Conservation (phyloP, 306 rosid species). For the Gastrolobium bilobum region DNA sequence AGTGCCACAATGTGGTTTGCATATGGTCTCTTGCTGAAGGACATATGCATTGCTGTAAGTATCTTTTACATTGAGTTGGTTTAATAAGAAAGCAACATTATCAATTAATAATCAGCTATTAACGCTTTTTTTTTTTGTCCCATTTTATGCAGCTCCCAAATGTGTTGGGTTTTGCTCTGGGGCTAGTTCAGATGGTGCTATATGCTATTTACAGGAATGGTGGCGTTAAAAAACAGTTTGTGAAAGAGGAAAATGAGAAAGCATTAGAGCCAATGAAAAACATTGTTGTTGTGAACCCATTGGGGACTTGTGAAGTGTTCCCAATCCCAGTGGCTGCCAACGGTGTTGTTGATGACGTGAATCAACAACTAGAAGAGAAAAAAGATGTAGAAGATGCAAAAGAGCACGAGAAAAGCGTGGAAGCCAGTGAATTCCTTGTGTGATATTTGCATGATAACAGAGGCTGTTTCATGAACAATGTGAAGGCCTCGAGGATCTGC, state of each 20-base stretch:
- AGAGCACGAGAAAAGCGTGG: not conserved
- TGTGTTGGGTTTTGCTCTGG: slow-evolving; percentile 68
- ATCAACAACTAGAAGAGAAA: not conserved
- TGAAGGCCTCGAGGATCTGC: not conserved
- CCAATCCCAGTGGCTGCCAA: slow-evolving; percentile 40
- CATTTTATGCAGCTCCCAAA: slow-evolving; percentile 67
- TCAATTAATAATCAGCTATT: too few species aligned
- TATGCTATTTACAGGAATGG: slow-evolving; percentile 63
- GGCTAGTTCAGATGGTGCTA: slow-evolving; percentile 74
- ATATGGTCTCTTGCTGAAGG: slow-evolving; percentile 65
- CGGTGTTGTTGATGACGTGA: slow-evolving; percentile 3
- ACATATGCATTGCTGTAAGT: slow-evolving; percentile 75
- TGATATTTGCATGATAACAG: not conserved
- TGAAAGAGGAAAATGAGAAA: not conserved
- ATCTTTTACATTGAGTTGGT: not conserved
- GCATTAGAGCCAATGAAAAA: slow-evolving; percentile 6
- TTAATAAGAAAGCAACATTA: too few species aligned
- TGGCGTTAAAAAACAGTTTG: not conserved
- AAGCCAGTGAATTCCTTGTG: slow-evolving; percentile 17
- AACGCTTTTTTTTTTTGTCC: not conserved
- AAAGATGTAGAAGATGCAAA: not conserved
- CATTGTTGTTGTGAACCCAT: slow-evolving; percentile 34
- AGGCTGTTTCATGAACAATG: not conserved
- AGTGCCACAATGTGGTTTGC: slow-evolving; percentile 82
- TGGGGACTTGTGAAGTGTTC: slow-evolving; percentile 46